Base-by-base conservation (phyloP, 805 yeast genomes). In the Saturnispora zaruensis region DNA sequence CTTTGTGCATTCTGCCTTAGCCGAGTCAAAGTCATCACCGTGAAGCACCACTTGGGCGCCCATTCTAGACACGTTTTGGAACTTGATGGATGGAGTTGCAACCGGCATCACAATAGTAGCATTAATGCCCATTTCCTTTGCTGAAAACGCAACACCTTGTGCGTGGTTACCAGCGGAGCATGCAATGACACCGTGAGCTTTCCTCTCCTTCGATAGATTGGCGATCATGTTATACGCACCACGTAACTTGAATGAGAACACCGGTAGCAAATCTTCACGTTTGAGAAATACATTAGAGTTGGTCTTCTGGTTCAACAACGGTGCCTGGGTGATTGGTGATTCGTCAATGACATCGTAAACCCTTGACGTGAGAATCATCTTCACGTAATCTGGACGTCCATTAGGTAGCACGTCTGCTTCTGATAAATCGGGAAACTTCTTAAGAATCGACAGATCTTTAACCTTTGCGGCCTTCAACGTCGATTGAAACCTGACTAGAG, bases 121-220 rank as follows among this genome's bases (percentile, higher is more conserved):
- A 3, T 96, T 93, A 48, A 93, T 88, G 25, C 83, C 84, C 61
- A 93, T 72, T 52, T 83, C 79, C 53, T 79, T 81, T 4, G 98
- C 96, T 21, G 96, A 84, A 64, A 69, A 91, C 0, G 99, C 99
- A 13, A 93, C 98, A 57, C 99, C 99, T 65, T 93, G 99, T 1
- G 99, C 99, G 60, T 93, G 99, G 67, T 93, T 93, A 33, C 99
- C 99, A 4, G 99, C 99, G 28, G 97, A 88, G 61, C 98, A 93
- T 0, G 98, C 97, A 63, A 95, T 85, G 49, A 93, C 97, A 59
- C 99, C 99, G 45, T 76, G 73, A 65, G 87, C 59, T 55, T 82
- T 76, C 58, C 82, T 72, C 43, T 76, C 78, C n/a, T 77, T 68
- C 48, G 81, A 79, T 45, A 93, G 68, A 59, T 91, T 87, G 33